Evolutionary conservation across 176 grass and related monocot genomes (phyloP), one percentile per base, ranked within the genome.

Genomic region (Musa schizocarpa): DNA sequence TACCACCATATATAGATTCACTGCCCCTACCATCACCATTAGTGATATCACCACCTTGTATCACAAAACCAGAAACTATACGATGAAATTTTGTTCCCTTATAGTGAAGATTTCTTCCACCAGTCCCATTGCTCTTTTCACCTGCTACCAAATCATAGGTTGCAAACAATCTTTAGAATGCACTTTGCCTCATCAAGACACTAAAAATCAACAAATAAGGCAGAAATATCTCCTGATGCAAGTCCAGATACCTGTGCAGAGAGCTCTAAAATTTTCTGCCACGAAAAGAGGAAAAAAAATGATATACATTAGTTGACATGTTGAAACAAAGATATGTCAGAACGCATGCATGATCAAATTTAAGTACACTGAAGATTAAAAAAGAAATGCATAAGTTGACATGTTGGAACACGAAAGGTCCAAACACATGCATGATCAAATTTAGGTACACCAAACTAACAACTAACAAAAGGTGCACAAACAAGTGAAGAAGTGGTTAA

Each of bases 81-180:
- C 95, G 88, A 72, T 98, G 95, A 83, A 98, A 93, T 67, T 75
- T 86, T 52, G 90, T 89, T 85, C 90, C 90, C 82, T 93, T 98
- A 51, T 91, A 93, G 50, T 93, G 88, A 91, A 93, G 88, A 85
- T 85, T 66, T 80, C 85, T 91, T 73, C 88, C 95, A 50, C n/a
- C 83, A 72, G 82, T 54, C 5, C 87, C 86, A 13, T 89, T 81
- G 69, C 90, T 90, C 68, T 89, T 93, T 83, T 93, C 90, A 29
- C 94, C 90, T 97, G 78, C 67, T 79, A 75, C 53, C 27, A 77
- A 66, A 74, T 25, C 58, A 88, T 49, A 54, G 0, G 56, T 85
- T 29, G 1, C 6, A 69, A 8, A 73, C 21, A 74, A 24, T n/a
- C 16, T 74, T 56, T 56, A 74, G 24, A 57, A 19, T 27, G 11